Evolutionary conservation across 1,284 basidiomycete genomes (phyloP).

Genomic region (Papiliotrema fonsecae): DNA sequence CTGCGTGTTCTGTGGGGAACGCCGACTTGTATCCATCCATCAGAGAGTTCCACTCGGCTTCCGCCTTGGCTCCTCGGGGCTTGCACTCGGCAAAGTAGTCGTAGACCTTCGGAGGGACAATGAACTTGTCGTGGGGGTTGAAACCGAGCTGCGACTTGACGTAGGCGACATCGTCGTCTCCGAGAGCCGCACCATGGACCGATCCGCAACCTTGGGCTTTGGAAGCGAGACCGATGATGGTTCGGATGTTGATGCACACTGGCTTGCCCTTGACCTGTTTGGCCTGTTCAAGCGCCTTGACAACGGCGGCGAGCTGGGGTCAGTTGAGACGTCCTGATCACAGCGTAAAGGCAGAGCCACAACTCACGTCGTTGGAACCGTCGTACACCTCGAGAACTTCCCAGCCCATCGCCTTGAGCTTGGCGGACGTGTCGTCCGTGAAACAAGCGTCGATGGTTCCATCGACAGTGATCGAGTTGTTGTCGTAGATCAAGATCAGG

Average conservation of each 20-base stretch:
- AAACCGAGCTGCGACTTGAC: slow-evolving; percentile 39
- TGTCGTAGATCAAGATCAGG: slow-evolving; percentile 45
- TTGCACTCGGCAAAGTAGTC: slow-evolving; percentile 35
- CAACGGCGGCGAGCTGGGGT: slow-evolving; percentile 33
- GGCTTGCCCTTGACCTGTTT: slow-evolving; percentile 37
- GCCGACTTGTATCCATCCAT: slow-evolving; percentile 22
- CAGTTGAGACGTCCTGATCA: background rate
- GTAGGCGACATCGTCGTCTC: slow-evolving; percentile 36
- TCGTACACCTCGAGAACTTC: slow-evolving; percentile 43
- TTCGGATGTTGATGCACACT: slow-evolving; percentile 38
- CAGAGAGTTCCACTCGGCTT: slow-evolving; percentile 35
- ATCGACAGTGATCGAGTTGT: slow-evolving; percentile 45
- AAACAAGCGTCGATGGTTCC: slow-evolving; percentile 43
- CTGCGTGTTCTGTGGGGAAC: slow-evolving; percentile 27
- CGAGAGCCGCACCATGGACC: slow-evolving; percentile 38
- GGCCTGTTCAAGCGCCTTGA: slow-evolving; percentile 34
- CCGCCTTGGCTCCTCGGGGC: slow-evolving; percentile 22
- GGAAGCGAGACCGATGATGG: slow-evolving; percentile 43
- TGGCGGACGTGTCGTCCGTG: slow-evolving; percentile 45
- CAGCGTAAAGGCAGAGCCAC: background rate
- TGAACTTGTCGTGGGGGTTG: slow-evolving; percentile 31
- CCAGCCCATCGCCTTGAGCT: slow-evolving; percentile 38
- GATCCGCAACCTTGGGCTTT: slow-evolving; percentile 28
- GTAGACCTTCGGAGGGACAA: slow-evolving; percentile 28
- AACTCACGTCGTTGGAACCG: slow-evolving; percentile 35